Evolutionary conservation across 2,329 filamentous ascomycete genomes (phyloP), one percentile per base, ranked within the genome.

Genomic region (Ophiostoma australiae): DNA sequence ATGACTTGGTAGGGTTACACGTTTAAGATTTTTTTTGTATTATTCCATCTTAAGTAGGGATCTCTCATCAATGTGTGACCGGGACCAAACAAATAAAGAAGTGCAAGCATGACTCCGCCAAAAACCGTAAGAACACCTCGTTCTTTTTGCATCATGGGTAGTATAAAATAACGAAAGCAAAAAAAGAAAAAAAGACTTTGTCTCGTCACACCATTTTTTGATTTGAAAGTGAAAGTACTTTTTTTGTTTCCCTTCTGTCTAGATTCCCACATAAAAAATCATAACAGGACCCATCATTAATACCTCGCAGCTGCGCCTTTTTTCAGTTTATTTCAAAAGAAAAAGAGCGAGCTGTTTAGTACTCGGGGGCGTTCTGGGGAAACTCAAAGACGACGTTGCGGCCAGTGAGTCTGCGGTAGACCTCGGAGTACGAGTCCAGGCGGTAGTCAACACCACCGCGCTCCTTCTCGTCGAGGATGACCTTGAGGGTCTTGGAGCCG

Each of bases 391-490:
- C 89, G 82, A 98, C 95, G 82, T 89, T 89, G 85, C 96, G 95
- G 84, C 95, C 95, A 75, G 95, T 99, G 81, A 99, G 87, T 80
- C 93, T 91, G 85, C 93, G 93, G 92, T 99, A 99, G 82, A 99
- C 95, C 90, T 99, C 95, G 76, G 93, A 92, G 89, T 99, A 99
- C 82, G 94, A 97, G 86, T 99, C 95, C 79, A 99, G 92, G 83
- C 95, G 90, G 91, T 98, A 97, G 89, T 99, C 95, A 79, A 99
- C 94, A 83, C 94, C 93, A 81, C 94, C 94, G 80, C 94, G 92
- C 92, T 99, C 95, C 93, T 99, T 99, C 92, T 98, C 95, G 84
- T 99, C 95, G 74, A 99, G 90, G 81, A 99, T 89, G 83, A 99
- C 93, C 92, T 99, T 99, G 85, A 98, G 90, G 82, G 93, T 86